Evolutionary conservation across 495 filamentous ascomycete species (phyloP), one percentile per base, ranked within the genome.

Genomic region (Haplographium delicatum): DNA sequence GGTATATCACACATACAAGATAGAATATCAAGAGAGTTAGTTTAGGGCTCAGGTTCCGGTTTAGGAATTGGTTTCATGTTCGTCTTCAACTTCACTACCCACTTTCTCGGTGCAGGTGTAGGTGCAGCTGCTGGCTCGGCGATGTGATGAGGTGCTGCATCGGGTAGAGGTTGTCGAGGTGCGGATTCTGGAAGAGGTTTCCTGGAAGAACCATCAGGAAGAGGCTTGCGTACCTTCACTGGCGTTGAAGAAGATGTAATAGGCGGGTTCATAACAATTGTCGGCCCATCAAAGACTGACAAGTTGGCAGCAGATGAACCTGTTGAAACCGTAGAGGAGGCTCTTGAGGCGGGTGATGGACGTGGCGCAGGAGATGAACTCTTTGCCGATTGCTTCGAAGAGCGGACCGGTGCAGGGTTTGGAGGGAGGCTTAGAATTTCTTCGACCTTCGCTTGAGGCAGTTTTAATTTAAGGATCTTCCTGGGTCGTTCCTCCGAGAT

Each of bases 391-490:
- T 24, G 23, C 1, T 43, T 35, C 26, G 48, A 47, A 5, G 40
- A 23, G 7, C 49, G 34, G 5, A 16, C 11, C 4, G 20, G 18
- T 10, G 35, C 18, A 19, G 54, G 54, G 25, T 42, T 46, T 15
- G 57, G 48, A 2, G 48, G 44, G 6, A 25, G 9, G 19, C 25
- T 43, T 11, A 26, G 23, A 25, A 54, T 59, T 25, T 59, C 35
- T 19, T 18, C 25, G 15, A 58, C 5, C 30, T 47, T 58, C 9
- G 26, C 19, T 26, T n/a, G 10, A 22, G n/a, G 16, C 6, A 52
- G 34, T n/a, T 35, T 34, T 1, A 58, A 27, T 26, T 28, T 50
- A 2, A 53, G 27, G 4, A 58, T 48, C 33, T 54, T 58, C n/a
- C 44, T 27, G 2, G 38, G 54, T 10, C 43, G 54, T 34, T 50